Conservation (phyloP, 2,329 filamentous ascomycete species). For the Penicillium sp. region DNA sequence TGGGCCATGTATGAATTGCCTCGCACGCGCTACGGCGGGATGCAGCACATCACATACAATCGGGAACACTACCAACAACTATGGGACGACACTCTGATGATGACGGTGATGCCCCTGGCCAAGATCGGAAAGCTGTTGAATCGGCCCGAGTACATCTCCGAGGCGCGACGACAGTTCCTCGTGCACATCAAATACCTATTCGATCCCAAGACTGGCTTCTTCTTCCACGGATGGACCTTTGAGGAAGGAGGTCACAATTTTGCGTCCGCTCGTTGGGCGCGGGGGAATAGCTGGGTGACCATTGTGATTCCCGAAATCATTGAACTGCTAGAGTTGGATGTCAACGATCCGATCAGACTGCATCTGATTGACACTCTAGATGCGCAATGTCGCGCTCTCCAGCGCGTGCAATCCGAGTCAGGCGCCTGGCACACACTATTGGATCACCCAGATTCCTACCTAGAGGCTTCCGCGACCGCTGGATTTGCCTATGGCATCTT, state of each 20-base stretch:
- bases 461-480: conserved; percentile 70
- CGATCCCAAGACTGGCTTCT: conserved; percentile 64
- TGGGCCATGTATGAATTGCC: conserved; percentile 74
- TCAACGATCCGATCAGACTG: conserved; percentile 54
- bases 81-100: conserved; percentile 85
- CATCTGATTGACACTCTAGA: conserved; percentile 52
- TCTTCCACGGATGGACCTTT: conserved; percentile 80
- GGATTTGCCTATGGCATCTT: conserved; percentile 76
- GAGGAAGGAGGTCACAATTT: conserved; percentile 58
- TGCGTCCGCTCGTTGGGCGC: conserved; percentile 50
- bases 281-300: conserved; percentile 63
- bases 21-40: conserved; percentile 63
- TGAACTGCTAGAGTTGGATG: conserved; percentile 60
- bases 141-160: conserved; percentile 66
- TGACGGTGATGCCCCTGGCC: conserved; percentile 73
- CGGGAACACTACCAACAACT: conserved; percentile 66
- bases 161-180: conserved; percentile 72
- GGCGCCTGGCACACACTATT: conserved; percentile 72
- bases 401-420: conserved; percentile 52
- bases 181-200: conserved; percentile 74
- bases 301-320: conserved; percentile 80
- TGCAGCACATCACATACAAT: conserved; percentile 71
- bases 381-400: conserved; percentile 62
- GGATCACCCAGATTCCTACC: conserved; percentile 65
- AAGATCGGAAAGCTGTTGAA: conserved; percentile 69